Evolutionary conservation across 2,329 filamentous ascomycete genomes (phyloP).

Genomic region (Sporothrix schenckii): DNA sequence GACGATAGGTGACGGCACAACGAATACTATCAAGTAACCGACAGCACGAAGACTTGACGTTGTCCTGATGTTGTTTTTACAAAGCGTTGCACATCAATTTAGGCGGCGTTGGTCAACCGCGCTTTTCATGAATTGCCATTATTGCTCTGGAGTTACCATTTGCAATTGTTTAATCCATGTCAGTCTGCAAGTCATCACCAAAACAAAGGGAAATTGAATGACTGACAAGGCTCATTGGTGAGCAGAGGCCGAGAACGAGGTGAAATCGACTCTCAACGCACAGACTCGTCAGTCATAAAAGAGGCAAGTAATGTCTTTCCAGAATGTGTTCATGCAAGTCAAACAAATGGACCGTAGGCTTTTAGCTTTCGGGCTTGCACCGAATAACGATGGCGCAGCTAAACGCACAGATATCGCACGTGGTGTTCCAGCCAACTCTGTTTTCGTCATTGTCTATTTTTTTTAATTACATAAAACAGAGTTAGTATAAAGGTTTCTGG

Average conservation of each 20-base stretch:
- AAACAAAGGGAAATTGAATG: neutral
- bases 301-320: neutral
- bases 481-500: neutral
- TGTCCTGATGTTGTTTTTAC: too few relatives aligned
- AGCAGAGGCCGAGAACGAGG: neutral
- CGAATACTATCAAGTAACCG: too few relatives aligned
- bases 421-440: neutral
- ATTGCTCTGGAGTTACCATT: neutral
- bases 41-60: too few relatives aligned
- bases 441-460: neutral
- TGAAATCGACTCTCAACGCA: neutral
- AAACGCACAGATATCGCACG: neutral
- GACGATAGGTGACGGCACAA: neutral
- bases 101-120: neutral
- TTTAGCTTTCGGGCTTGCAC: neutral
- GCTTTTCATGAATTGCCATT: neutral
- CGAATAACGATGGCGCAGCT: neutral
- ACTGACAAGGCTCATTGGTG: neutral
- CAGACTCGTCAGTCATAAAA: neutral
- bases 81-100: neutral
- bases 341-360: neutral
- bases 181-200: neutral
- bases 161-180: neutral
- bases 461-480: neutral
- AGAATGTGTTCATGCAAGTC: neutral